These are phyloP conservation scores for Corrigiola litoralis DNA, from an alignment of 179 eudicot genomes.

Conservation along the genomic window DNA sequence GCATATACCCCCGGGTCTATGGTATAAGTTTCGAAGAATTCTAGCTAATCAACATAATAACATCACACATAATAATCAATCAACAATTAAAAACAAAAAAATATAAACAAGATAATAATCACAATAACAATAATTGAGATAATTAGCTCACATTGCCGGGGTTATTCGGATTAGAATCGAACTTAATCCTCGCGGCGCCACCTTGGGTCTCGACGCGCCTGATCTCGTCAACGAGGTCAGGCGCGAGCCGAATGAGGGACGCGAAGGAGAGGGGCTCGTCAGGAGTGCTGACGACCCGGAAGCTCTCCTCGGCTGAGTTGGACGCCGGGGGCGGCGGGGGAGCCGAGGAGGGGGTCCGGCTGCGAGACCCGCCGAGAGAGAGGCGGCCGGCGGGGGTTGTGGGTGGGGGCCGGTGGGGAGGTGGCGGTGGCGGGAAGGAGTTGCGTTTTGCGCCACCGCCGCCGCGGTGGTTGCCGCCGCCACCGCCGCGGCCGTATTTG, in stretches of 20 bases:
- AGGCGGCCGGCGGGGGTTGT: slow-evolving; percentile 27
- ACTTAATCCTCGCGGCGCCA: slow-evolving; percentile 68
- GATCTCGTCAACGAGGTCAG: slow-evolving; percentile 85
- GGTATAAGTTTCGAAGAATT: too few species aligned
- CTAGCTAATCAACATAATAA: too few species aligned
- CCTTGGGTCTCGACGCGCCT: slow-evolving; percentile 70
- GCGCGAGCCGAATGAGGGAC: slow-evolving; percentile 63
- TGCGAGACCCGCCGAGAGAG: slow-evolving; percentile 40
- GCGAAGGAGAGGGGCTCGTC: slow-evolving; percentile 57
- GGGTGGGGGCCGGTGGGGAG: slow-evolving; percentile 29
- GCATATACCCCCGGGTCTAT: too few species aligned
- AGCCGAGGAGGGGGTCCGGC: slow-evolving; percentile 19
- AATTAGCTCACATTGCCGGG: slow-evolving; percentile 16
- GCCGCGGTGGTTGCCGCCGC: slow-evolving; percentile 32
- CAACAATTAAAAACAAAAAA: background rate
- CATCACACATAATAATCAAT: too few species aligned
- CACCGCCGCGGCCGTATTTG: slow-evolving; percentile 59
- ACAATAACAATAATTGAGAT: background rate
- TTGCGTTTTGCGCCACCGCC: slow-evolving; percentile 40
- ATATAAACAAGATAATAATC: background rate
- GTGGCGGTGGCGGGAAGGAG: slow-evolving; percentile 40
- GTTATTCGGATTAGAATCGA: slow-evolving; percentile 60
- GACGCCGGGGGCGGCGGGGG: slow-evolving; percentile 17
- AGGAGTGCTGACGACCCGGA: slow-evolving; percentile 55
- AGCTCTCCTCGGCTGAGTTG: slow-evolving; percentile 46